Percentiles rank a stretch among this genome's conserved stretches.
Evolutionary conservation across 202 grass and related monocot species (phyloP).

Genomic region (Alloteropsis angusta): DNA sequence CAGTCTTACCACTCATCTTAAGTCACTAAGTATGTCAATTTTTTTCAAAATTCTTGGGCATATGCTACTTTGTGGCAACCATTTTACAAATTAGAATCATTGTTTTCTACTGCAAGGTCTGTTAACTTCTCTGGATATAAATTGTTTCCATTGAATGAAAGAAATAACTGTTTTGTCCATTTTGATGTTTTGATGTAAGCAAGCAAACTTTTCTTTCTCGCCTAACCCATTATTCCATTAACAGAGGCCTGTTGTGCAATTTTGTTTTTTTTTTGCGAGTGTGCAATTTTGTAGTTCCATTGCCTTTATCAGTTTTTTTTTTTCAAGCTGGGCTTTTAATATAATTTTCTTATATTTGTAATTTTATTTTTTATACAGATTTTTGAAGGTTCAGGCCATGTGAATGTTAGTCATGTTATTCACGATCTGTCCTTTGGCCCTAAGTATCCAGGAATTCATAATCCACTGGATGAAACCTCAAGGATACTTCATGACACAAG

Average conservation of each 20-base stretch:
- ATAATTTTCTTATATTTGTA: neutral
- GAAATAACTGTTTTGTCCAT: neutral
- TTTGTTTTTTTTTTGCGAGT: slow-evolving; percentile 12
- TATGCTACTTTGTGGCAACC: neutral
- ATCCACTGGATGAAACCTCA: slow-evolving; percentile 80
- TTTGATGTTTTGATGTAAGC: slow-evolving; percentile 5
- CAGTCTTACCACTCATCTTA: neutral
- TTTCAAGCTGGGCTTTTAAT: slow-evolving; percentile 5
- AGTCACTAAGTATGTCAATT: neutral
- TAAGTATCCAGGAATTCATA: slow-evolving; percentile 87
- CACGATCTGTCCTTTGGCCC: slow-evolving; percentile 94
- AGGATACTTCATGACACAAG: slow-evolving; percentile 84
- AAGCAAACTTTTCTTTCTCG: neutral
- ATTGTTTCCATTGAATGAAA: neutral
- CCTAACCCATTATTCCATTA: neutral
- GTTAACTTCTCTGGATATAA: neutral
- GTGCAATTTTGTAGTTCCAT: neutral
- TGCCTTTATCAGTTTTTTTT: neutral
- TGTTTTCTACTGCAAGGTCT: neutral
- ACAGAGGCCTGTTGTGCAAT: neutral
- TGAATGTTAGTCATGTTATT: slow-evolving; percentile 93
- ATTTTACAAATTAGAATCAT: neutral
- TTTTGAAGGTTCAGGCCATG: slow-evolving; percentile 82
- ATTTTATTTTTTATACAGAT: slow-evolving; percentile 44
- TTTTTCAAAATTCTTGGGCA: neutral